Evolutionary conservation across 345 rosid genomes (phyloP), one percentile per base, ranked within the genome.

Genomic region (Populus ilicifolia): DNA sequence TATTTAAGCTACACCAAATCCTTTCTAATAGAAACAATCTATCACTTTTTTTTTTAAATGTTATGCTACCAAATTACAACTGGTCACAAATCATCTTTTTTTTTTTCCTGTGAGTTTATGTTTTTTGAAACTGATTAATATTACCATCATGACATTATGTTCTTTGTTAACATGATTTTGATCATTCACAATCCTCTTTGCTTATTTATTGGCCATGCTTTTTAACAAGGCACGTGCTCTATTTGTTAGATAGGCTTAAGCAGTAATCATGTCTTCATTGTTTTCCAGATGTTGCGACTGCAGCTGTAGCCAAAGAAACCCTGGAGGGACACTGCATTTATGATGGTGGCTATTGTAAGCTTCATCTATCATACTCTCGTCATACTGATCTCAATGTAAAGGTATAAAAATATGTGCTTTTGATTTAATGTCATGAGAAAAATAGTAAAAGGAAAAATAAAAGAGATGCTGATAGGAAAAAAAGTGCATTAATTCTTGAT

Each of bases 381-480:
- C 99, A 96, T 96, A 93, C 98, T 96, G 99, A 96, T 93, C 99
- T 96, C 91, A 96, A 93, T 93, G 93, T 96, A 74, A 96, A 96
- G 99, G 97, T 96, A 96, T 89, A 89, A 83, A 88, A 83, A 88
- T 83, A 84, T 84, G 81, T 86, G 89, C 73, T 86, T 88, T 90
- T 82, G 88, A 85, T 84, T 88, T 88, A 75, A 84, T 83, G 82
- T 87, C 74, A 83, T 85, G 89, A 82, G 85, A 81, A 78, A 76
- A 84, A 14, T 75, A 71, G 59, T 65, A 68, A 64, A 72, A 70
- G 46, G 79, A 82, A 83, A 80, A 79, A 79, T 63, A 76, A 83
- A 69, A 73, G 75, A 73, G 84, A 83, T 80, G 78, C 76, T 72
- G 69, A 78, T 75, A 83, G 84, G 85, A 74, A 88, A 82, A 84